A percentile compares a stretch with the other conserved stretches of the same genome.
Evolutionary conservation across 257 asterid species (phyloP).

Genomic region (Gynochthodes officinalis): DNA sequence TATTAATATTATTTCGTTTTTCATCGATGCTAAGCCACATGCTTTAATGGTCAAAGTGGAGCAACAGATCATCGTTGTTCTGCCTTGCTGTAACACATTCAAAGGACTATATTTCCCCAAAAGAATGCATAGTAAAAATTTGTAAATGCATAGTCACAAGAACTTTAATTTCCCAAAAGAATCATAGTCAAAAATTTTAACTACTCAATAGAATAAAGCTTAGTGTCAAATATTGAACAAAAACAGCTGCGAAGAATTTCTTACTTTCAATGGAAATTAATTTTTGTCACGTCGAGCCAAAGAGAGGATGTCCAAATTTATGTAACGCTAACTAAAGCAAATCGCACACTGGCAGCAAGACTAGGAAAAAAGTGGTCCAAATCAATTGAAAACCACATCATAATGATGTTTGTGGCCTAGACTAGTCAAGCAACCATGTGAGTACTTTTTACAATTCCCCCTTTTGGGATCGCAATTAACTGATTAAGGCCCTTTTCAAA

Average conservation of each 20-base stretch:
- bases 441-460: background rate
- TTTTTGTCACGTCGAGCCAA: too few relatives aligned
- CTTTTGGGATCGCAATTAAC: background rate
- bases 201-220: too few relatives aligned
- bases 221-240: too few relatives aligned
- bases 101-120: background rate
- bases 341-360: background rate
- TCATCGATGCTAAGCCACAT: background rate
- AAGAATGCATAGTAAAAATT: too few relatives aligned
- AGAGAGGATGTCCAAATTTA: background rate
- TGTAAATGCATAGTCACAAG: too few relatives aligned
- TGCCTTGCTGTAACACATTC: background rate
- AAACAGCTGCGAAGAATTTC: too few relatives aligned
- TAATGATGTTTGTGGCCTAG: slow-evolving; percentile 4
- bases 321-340: background rate
- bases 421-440: slow-evolving; percentile 12
- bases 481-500: slow-evolving; percentile 8
- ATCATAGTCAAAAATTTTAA: too few relatives aligned
- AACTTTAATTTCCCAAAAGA: too few relatives aligned
- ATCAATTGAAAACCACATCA: background rate
- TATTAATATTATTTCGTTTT: background rate
- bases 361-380: slow-evolving; percentile 5
- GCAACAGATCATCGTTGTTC: background rate
- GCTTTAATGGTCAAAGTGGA: background rate
- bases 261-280: too few relatives aligned